A percentile compares a stretch with the other conserved stretches of the same genome.
Evolutionary conservation across 2,329 filamentous ascomycete genomes (phyloP).

Genomic region (Colletotrichum cereale): DNA sequence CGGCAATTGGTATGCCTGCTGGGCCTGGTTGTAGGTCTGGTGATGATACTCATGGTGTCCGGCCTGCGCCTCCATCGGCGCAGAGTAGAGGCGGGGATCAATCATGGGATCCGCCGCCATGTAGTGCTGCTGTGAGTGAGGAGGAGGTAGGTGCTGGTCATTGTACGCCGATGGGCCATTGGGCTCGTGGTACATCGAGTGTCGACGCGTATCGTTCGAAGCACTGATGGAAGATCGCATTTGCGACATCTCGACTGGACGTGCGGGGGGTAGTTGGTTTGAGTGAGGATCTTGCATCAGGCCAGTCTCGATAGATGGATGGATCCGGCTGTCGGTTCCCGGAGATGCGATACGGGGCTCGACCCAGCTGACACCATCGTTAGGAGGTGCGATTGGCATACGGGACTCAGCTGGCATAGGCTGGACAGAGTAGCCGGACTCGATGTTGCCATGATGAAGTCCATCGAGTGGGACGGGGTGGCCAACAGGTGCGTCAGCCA

Average conservation of each 20-base stretch:
- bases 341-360: constrained; percentile 35
- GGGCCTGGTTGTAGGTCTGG: constrained; percentile 26
- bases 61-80: constrained; percentile 33
- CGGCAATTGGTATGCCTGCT: constrained; percentile 35
- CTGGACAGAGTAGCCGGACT: constrained; percentile 27
- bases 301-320: constrained; percentile 23
- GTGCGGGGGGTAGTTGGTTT: constrained; percentile 35
- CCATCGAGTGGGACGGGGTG: constrained; percentile 17
- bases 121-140: constrained; percentile 32
- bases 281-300: constrained; percentile 15
- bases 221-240: constrained; percentile 35
- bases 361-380: constrained; percentile 19
- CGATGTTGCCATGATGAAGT: constrained; percentile 26
- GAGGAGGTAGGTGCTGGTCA: constrained; percentile 33
- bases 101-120: constrained; percentile 32
- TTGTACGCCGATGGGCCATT: constrained; percentile 25
- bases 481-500: constrained; percentile 18
- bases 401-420: constrained; percentile 19
- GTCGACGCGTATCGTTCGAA: constrained; percentile 33
- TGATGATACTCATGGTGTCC: constrained; percentile 36
- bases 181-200: constrained; percentile 36
- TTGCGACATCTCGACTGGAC: constrained; percentile 38
- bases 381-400: constrained; percentile 18
- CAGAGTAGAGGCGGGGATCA: constrained; percentile 37
- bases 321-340: constrained; percentile 20